phyloP scores from a whole-genome alignment of 768 basidiomycete genomes.

The Phallus indusiatus region DNA sequence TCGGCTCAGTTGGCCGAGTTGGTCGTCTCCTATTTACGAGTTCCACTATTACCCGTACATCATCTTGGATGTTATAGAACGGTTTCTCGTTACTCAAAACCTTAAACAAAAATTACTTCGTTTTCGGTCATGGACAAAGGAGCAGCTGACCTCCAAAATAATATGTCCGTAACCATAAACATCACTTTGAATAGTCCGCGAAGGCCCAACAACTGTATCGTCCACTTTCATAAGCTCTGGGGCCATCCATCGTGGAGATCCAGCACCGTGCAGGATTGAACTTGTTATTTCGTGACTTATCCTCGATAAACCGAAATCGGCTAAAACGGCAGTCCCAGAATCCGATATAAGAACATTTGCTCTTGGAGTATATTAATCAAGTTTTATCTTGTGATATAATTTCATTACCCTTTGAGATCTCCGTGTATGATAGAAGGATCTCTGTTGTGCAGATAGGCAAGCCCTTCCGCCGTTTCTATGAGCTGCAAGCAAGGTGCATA shows the following conservation, averaged over 20 bases:
- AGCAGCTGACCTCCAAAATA: constrained; percentile 5
- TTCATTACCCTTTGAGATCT: constrained; percentile 17
- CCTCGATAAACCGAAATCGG: constrained; percentile 38
- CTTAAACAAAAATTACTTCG: background rate
- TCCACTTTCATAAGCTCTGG: constrained; percentile 20
- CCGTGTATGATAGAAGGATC: constrained; percentile 27
- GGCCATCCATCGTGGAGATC: constrained; percentile 23
- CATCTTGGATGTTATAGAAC: constrained; percentile 4
- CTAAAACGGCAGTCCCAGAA: constrained; percentile 33
- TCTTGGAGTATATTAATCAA: constrained; percentile 18
- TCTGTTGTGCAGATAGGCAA: constrained; percentile 34
- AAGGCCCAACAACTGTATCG: background rate
- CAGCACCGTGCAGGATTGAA: constrained; percentile 20
- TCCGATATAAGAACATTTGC: constrained; percentile 37
- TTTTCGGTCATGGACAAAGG: background rate
- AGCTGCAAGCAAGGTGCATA: constrained; percentile 22
- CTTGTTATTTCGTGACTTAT: constrained; percentile 14
- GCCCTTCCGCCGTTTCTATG: constrained; percentile 33
- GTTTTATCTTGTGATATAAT: background rate
- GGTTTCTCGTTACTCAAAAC: constrained; percentile 2
- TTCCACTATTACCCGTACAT: constrained; percentile 8
- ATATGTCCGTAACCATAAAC: constrained; percentile 7
- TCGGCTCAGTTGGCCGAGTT: background rate
- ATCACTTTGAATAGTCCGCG: constrained; percentile 1
- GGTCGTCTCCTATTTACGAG: constrained; percentile 2